A percentile compares a stretch with the other conserved stretches of the same genome.
Conservation (phyloP, 2,329 filamentous ascomycete genomes). For the Clathrospora elynae region DNA sequence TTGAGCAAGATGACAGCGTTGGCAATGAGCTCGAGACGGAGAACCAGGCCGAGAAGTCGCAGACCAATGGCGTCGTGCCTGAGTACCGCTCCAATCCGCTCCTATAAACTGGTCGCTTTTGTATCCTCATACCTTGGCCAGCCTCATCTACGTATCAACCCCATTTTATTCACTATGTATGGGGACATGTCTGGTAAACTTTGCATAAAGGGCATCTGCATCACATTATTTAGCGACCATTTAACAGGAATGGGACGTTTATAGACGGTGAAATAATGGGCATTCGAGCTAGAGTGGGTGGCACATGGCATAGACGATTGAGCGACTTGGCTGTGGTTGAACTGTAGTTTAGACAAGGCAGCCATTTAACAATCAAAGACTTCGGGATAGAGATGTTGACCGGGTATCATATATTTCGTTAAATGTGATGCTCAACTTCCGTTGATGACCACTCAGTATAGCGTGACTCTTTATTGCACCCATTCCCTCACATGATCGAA, state of each 20-base stretch:
- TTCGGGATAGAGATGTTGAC: neutral
- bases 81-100: constrained; percentile 69
- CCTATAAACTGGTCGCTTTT: constrained; percentile 50
- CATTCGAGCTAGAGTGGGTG: constrained; percentile 1
- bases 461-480: neutral
- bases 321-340: constrained; percentile 7
- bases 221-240: constrained; percentile 17
- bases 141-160: no score
- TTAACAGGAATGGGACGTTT: constrained; percentile 5
- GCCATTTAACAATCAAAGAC: constrained; percentile 8
- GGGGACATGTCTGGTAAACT: constrained; percentile 11
- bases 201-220: constrained; percentile 19
- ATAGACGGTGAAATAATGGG: constrained; percentile 21
- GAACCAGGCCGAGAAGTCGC: constrained; percentile 57
- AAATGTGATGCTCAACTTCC: neutral
- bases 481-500: constrained; percentile 18
- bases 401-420: neutral
- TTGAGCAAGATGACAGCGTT: constrained; percentile 69
- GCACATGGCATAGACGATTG: constrained; percentile 32
- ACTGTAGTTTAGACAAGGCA: constrained; percentile 18
- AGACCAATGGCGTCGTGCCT: constrained; percentile 60
- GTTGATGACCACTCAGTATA: neutral
- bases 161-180: no score
- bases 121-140: neutral
- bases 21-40: constrained; percentile 55